Conservation (phyloP, 2,329 filamentous ascomycete genomes). For the Grosmannia clavigera region DNA sequence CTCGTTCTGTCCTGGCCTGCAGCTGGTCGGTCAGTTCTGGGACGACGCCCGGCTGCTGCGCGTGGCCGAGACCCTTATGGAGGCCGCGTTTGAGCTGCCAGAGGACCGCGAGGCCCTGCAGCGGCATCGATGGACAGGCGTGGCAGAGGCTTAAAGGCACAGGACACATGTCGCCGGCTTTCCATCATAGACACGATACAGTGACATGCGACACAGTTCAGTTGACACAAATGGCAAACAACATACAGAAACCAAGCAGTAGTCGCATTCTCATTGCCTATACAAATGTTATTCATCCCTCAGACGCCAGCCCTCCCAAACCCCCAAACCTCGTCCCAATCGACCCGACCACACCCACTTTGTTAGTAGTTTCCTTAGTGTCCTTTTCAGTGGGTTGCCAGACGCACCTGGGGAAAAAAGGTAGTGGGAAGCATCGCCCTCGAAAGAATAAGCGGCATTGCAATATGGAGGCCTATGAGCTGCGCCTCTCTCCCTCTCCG, state of each 20-base stretch:
- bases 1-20: constrained; percentile 42
- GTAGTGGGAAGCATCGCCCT: constrained; percentile 11
- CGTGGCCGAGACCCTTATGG: constrained; percentile 36
- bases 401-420: constrained; percentile 8
- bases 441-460: constrained; percentile 17
- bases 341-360: neutral
- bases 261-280: neutral
- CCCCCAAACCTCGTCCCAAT: neutral
- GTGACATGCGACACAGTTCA: no score
- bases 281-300: neutral
- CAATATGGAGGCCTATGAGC: constrained; percentile 10
- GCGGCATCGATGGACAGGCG: constrained; percentile 4
- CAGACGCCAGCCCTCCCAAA: neutral
- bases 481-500: neutral
- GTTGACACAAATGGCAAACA: neutral
- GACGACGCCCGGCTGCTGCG: constrained; percentile 54
- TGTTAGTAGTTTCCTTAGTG: constrained; percentile 8
- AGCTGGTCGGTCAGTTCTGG: constrained; percentile 72
- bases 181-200: neutral
- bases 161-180: neutral
- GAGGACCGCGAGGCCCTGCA: constrained; percentile 6
- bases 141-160: neutral
- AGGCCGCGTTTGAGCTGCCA: constrained; percentile 6
- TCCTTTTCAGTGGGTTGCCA: neutral
- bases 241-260: neutral